These are phyloP conservation scores for Musa troglodytarum DNA, from an alignment of 176 grass and related monocot species.

Conservation along the genomic window DNA sequence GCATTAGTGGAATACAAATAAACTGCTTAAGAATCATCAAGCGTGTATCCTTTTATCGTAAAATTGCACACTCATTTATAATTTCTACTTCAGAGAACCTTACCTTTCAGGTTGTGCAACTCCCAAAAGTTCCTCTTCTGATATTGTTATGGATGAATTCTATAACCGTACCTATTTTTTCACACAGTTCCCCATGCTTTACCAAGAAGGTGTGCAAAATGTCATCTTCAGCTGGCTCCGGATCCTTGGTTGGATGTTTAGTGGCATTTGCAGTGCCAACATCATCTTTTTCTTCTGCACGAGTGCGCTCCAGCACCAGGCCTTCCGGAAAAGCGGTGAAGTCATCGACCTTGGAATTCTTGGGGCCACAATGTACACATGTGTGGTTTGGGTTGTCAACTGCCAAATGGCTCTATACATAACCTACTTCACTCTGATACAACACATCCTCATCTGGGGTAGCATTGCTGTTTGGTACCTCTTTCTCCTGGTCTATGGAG, in stretches of 20 bases:
- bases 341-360: conserved; percentile 35
- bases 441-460: conserved; percentile 71
- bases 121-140: neutral
- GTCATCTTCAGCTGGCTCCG: conserved; percentile 71
- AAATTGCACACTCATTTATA: neutral
- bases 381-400: conserved; percentile 74
- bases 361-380: conserved; percentile 46
- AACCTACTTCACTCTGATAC: conserved; percentile 72
- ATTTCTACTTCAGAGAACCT: too few relatives aligned
- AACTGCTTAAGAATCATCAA: neutral
- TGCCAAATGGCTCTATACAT: conserved; percentile 53
- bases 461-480: conserved; percentile 65
- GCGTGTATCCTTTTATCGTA: neutral
- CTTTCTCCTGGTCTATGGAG: conserved; percentile 68
- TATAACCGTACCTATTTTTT: neutral
- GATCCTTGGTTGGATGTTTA: conserved; percentile 66
- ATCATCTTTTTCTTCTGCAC: conserved; percentile 67
- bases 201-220: conserved; percentile 85
- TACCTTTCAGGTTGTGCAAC: too few relatives aligned
- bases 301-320: conserved; percentile 31
- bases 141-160: neutral
- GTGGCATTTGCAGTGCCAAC: conserved; percentile 32
- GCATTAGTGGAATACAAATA: neutral
- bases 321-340: conserved; percentile 41
- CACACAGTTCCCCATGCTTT: conserved; percentile 70